Evolutionary conservation across 2,329 filamentous ascomycete species (phyloP), one percentile per base, ranked within the genome.

Genomic region (Sporothrix schenckii): DNA sequence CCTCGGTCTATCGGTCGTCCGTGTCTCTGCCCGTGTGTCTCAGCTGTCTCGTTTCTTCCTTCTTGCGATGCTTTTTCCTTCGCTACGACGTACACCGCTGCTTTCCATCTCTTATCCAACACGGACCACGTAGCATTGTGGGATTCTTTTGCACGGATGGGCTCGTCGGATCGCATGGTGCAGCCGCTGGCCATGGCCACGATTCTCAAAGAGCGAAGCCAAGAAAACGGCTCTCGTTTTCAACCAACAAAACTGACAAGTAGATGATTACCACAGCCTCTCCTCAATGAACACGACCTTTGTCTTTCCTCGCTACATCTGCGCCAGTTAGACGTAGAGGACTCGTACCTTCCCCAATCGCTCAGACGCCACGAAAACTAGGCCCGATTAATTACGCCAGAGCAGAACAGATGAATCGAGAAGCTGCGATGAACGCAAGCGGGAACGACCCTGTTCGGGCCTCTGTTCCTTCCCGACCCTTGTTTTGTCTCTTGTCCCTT

Each of bases 261-360:
- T 30, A 24, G 14, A 65, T 65, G 34, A 63, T 65, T 65, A 65
- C 61, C 44, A 24, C 61, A 65, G 61, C 61, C 61, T 65, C 60
- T 49, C 6, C 41, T 21, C 49, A 21, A 14, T 30, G 13, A 34
- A 34, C 4, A 34, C 7, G 34, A 9, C 34, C 41, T 21, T 27
- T 27, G 16, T 27, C 16, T 49, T 30, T 41, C 41, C 5, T 21
- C 7, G 6, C 2, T 16, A 3, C 27, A 19, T 41, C 54, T 2
- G 2, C n/a, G 10, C 30, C 27, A 34, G 34, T 1, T 34, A 34
- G 7, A 34, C 34, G 34, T 34, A 34, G 7, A 6, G 34, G 34
- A 7, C 27, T 58, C 52, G 24, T 34, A 16, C 24, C 41, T 49
- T 49, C 44, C 53, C 27, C 27, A 56, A 56, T 27, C 16, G 53